These are phyloP conservation scores for Rosa chinensis DNA, from an alignment of 306 rosid genomes.

Conservation along the genomic window DNA sequence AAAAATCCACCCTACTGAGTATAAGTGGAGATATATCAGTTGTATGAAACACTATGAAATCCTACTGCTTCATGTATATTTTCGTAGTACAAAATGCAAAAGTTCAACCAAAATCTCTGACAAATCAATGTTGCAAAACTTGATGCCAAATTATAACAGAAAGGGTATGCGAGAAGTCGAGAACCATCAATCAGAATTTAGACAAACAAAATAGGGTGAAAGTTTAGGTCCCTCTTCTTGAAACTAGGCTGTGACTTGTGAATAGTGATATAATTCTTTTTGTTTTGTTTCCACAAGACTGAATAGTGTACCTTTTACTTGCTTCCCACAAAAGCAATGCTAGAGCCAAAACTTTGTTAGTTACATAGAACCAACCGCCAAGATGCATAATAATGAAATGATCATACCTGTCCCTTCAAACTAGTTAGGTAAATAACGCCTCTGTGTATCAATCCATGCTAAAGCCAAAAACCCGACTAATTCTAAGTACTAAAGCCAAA, in stretches of 20 bases:
- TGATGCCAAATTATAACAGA: not conserved
- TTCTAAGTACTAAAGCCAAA: not conserved
- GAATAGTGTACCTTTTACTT: not conserved
- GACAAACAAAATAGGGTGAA: not conserved
- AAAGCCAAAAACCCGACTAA: not conserved
- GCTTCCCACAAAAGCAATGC: not conserved
- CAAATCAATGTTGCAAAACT: too few relatives aligned
- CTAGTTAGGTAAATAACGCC: constrained; percentile 18
- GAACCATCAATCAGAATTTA: not conserved
- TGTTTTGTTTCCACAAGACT: not conserved
- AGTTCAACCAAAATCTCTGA: not conserved
- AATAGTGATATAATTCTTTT: too few relatives aligned
- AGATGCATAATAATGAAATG: not conserved
- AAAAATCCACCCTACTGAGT: not conserved
- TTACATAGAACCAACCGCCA: not conserved
- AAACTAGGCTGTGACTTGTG: not conserved
- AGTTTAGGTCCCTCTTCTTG: not conserved
- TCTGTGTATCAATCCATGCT: not conserved
- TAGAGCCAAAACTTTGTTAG: not conserved
- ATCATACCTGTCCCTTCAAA: not conserved
- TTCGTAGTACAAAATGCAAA: not conserved
- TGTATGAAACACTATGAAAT: not conserved
- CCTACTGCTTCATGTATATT: not conserved
- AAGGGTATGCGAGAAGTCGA: not conserved
- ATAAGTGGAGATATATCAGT: not conserved